A percentile compares a stretch with the other conserved stretches of the same genome.
Evolutionary conservation across 1,139 yeast species (phyloP).

Genomic region (Geotrichum europaeum): DNA sequence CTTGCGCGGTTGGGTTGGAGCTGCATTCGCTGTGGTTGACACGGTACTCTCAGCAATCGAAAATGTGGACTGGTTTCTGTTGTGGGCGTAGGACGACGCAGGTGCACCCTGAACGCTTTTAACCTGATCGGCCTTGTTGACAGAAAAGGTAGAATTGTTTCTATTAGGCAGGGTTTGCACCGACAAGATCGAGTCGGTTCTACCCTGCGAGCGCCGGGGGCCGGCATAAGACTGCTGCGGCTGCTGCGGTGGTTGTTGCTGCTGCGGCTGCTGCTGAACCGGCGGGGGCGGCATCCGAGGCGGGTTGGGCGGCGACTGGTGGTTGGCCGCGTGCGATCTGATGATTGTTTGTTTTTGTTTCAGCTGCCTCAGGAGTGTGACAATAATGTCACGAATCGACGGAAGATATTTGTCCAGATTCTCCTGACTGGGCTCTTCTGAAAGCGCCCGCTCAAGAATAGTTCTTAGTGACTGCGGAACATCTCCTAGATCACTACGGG

Average conservation of each 20-base stretch:
- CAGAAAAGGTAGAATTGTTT: slow-evolving; percentile 1
- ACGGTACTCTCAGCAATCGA: background rate
- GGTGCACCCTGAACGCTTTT: background rate
- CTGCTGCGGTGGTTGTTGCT: background rate
- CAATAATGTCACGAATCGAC: slow-evolving; percentile 78
- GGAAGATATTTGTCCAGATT: slow-evolving; percentile 79
- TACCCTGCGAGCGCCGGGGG: background rate
- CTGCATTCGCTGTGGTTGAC: background rate
- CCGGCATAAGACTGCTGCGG: background rate
- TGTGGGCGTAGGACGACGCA: background rate
- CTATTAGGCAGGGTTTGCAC: background rate
- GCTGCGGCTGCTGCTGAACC: background rate
- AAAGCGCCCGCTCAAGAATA: slow-evolving; percentile 78
- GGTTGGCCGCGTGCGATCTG: slow-evolving; percentile 13
- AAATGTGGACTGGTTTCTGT: background rate
- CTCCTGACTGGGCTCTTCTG: slow-evolving; percentile 81
- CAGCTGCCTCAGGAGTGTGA: slow-evolving; percentile 68
- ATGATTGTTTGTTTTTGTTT: slow-evolving; percentile 59
- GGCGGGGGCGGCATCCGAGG: background rate
- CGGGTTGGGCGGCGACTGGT: background rate
- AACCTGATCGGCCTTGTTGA: background rate
- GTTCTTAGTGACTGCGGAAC: slow-evolving; percentile 68
- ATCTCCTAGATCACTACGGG: slow-evolving; percentile 56
- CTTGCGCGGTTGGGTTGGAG: slow-evolving; percentile 10
- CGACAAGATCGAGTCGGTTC: slow-evolving; percentile 5